A percentile compares a stretch with the other conserved stretches of the same genome.
Conservation (phyloP, 2,329 filamentous ascomycete species). For the Phyllosticta citrichinensis region DNA sequence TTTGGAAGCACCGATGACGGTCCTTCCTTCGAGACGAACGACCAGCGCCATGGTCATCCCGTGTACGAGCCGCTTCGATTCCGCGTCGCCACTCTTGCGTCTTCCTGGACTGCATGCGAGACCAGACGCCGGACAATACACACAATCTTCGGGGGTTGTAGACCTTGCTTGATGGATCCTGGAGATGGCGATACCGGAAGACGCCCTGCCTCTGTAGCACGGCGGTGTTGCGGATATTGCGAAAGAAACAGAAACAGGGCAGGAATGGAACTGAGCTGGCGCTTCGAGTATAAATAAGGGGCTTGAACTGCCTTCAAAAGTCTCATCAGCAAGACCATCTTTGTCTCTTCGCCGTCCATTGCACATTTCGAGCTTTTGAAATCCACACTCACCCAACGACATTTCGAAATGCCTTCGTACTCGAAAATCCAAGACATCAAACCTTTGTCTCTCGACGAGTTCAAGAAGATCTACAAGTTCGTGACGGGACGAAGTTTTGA, state of each 20-base stretch:
- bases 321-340: background rate
- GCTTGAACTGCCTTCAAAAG: too few relatives aligned
- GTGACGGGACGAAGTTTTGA: too few relatives aligned
- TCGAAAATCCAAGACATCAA: too few relatives aligned
- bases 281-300: background rate
- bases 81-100: background rate
- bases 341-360: too few relatives aligned
- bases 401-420: too few relatives aligned
- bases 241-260: background rate
- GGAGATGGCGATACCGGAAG: background rate
- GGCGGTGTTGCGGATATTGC: background rate
- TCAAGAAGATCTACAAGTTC: too few relatives aligned
- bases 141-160: background rate
- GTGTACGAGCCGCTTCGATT: background rate
- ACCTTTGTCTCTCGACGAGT: too few relatives aligned
- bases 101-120: background rate
- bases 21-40: background rate
- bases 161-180: background rate
- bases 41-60: background rate
- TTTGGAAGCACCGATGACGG: background rate
- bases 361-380: too few relatives aligned
- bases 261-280: background rate
- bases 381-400: too few relatives aligned
- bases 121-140: background rate
- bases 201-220: background rate